Evolutionary conservation across 1,284 basidiomycete genomes (phyloP).

Genomic region (Ceratobasidium sp.): DNA sequence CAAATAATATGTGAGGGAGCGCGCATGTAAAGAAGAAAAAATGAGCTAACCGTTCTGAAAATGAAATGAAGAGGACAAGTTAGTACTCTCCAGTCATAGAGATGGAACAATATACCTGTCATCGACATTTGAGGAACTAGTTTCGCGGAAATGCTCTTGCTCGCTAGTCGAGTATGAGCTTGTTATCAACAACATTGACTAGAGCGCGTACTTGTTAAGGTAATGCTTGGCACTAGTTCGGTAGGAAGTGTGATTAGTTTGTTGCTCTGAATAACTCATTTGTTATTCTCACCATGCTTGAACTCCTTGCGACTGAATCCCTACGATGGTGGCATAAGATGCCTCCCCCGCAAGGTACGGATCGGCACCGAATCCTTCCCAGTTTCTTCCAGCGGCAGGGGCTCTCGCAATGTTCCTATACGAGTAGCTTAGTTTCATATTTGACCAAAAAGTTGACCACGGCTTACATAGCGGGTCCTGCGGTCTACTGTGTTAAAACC

Average conservation of each 20-base stretch:
- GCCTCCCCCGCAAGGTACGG: slow-evolving; percentile 75
- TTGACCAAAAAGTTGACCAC: background rate
- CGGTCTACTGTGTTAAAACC: background rate
- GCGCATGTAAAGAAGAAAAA: background rate
- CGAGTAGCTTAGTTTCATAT: background rate
- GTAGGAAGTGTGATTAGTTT: background rate
- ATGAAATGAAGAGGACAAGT: background rate
- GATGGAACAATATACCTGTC: slow-evolving; percentile 64
- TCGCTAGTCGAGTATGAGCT: slow-evolving; percentile 56
- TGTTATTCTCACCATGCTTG: slow-evolving; percentile 57
- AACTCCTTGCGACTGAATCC: slow-evolving; percentile 74
- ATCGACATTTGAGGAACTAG: slow-evolving; percentile 73
- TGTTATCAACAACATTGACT: background rate
- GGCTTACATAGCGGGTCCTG: slow-evolving; percentile 37
- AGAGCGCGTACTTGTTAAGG: slow-evolving; percentile 67
- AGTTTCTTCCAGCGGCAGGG: slow-evolving; percentile 76
- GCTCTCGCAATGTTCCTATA: slow-evolving; percentile 70
- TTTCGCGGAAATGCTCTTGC: slow-evolving; percentile 69
- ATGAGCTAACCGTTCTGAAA: slow-evolving; percentile 33
- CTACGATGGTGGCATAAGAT: slow-evolving; percentile 66
- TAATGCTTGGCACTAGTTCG: slow-evolving; percentile 69
- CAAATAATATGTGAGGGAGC: slow-evolving; percentile 9
- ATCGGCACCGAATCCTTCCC: slow-evolving; percentile 74
- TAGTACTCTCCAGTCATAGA: slow-evolving; percentile 1
- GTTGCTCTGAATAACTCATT: background rate